Conservation (phyloP, 345 rosid species). For the Eucalyptus erythrocorys region DNA sequence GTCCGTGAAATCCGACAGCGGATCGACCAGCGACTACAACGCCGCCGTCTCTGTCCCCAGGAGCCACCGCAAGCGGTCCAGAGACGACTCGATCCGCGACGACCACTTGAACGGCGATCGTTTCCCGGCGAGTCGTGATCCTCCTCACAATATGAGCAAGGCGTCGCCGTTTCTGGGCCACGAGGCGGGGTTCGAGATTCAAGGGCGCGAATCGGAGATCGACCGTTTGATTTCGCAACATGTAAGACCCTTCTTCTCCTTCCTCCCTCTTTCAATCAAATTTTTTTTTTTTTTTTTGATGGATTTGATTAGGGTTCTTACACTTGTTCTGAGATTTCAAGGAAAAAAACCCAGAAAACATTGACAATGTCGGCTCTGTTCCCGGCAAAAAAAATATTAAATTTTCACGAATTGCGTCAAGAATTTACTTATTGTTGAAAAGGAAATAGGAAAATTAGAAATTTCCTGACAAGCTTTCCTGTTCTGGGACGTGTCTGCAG, state of each 20-base stretch:
- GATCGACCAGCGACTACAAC: not conserved
- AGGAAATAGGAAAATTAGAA: not conserved
- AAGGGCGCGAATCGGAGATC: slow-evolving; percentile 20
- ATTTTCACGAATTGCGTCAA: not conserved
- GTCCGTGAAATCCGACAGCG: too few relatives aligned
- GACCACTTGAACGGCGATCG: not conserved
- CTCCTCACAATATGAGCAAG: slow-evolving; percentile 5
- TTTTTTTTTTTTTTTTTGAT: not conserved
- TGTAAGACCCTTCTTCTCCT: slow-evolving; percentile 1
- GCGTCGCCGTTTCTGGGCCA: slow-evolving; percentile 17
- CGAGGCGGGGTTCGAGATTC: slow-evolving; percentile 27
- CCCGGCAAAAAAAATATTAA: not conserved
- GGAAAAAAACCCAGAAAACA: not conserved
- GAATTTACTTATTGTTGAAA: not conserved
- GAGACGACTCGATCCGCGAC: slow-evolving; percentile 20
- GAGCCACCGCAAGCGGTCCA: not conserved
- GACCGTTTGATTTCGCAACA: slow-evolving; percentile 35
- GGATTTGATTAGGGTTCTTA: not conserved
- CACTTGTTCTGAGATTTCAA: not conserved
- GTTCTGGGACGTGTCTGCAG: slow-evolving; percentile 1
- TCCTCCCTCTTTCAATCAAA: too few relatives aligned
- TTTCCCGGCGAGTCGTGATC: not conserved
- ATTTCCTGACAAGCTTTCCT: not conserved
- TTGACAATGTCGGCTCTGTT: not conserved
- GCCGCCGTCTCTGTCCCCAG: not conserved